Conservation (phyloP, 2,329 filamentous ascomycete species). For the Aspergillus tanneri region DNA sequence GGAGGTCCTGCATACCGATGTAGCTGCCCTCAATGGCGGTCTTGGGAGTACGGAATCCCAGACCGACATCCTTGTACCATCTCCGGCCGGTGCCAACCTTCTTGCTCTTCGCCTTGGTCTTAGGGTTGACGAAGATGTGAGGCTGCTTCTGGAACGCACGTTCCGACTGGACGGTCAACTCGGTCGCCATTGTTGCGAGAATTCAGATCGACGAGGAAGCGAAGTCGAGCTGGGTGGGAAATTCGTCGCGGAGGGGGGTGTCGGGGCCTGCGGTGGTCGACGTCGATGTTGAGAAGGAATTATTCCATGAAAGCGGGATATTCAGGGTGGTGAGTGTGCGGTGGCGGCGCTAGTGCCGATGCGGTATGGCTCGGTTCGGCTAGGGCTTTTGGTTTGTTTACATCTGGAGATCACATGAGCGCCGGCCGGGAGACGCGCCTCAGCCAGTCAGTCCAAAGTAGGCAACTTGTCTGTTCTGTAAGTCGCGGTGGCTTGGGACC, state of each 20-base stretch:
- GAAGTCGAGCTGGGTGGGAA: constrained; percentile 37
- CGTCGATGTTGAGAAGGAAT: constrained; percentile 45
- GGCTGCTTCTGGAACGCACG: constrained; percentile 99
- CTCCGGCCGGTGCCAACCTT: constrained; percentile 87
- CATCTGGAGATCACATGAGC: constrained; percentile 35
- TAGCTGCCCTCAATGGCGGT: constrained; percentile 97
- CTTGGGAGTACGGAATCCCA: constrained; percentile 99
- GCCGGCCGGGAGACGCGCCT: constrained; percentile 31
- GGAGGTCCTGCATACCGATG: constrained; percentile 75
- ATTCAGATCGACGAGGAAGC: constrained; percentile 48
- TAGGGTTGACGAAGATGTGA: constrained; percentile 99
- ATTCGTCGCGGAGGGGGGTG: constrained; percentile 35
- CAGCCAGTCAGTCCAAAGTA: not conserved
- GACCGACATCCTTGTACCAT: constrained; percentile 99
- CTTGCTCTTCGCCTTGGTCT: constrained; percentile 78
- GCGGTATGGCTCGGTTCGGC: constrained; percentile 34
- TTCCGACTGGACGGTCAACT: constrained; percentile 99
- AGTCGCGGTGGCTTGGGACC: not conserved
- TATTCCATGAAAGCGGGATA: constrained; percentile 35
- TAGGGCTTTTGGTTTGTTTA: constrained; percentile 48
- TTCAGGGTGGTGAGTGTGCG: constrained; percentile 41
- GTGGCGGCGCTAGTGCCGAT: constrained; percentile 32
- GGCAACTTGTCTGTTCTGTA: constrained; percentile 8
- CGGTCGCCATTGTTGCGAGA: constrained; percentile 83
- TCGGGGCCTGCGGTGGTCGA: constrained; percentile 35